Evolutionary conservation across 257 asterid species (phyloP), one percentile per base, ranked within the genome.

Genomic region (Ilex asprella): DNA sequence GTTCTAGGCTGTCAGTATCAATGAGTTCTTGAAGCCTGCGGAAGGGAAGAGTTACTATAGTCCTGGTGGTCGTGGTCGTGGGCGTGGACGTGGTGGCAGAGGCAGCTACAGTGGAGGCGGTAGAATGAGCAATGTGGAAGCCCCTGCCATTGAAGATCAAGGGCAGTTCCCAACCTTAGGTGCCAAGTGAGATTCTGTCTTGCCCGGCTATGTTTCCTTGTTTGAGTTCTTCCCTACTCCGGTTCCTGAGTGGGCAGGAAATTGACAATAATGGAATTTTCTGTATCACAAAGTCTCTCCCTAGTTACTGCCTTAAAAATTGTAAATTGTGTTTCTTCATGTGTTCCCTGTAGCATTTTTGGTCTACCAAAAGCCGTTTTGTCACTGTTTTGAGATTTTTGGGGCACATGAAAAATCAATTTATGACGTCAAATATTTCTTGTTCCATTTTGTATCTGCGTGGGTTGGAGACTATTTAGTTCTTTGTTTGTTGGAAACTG

Each of bases 11-110:
- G 86, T 91, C 69, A 88, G 92, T 84, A 91, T 91, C 70, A 88
- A 82, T 15, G 96, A 88, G 70, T 91, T 91, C 75, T 65, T 91
- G 84, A 91, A 86, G 82, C 92, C 98, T n/a, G 86, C 84, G 54
- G 92, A 91, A 46, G 98, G 96, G 0, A 90, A 82, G 76, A 78
- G 71, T 74, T 74, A 39, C 71, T 68, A 67, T 63, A 39, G 50
- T 49, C 60, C 72, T 43, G 80, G 91, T 57, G 92, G 95, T 6
- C 86, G 87, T 5, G 95, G 97, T 0, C 84, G 95, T 0, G 95
- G 94, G 0, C 83, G 91, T 56, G 94, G 94, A 0, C 89, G 82
- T 58, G 84, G 82, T 39, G 61, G 67, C 0, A 67, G 84, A 56
- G 81, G 87, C 27, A 88, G 86, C 14, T 76, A 77, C 56, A 43